Evolutionary conservation across 805 yeast genomes (phyloP).

Genomic region (Wickerhamomyces rabaulensis): DNA sequence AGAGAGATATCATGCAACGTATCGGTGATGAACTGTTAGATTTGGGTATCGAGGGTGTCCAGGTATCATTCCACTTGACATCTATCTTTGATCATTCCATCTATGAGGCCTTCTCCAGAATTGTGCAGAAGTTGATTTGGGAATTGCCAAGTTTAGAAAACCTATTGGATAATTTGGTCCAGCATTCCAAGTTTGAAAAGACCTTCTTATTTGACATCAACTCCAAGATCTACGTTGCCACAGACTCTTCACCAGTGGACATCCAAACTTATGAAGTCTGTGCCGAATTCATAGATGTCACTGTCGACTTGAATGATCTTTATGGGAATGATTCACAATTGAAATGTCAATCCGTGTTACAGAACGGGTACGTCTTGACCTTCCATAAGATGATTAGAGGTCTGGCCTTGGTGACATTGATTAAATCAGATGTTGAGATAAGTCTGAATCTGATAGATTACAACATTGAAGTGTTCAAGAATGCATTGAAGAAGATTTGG

Average conservation of each 20-base stretch:
- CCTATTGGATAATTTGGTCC: conserved; percentile 81
- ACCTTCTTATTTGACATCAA: conserved; percentile 88
- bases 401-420: conserved; percentile 81
- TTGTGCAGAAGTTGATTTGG: conserved; percentile 84
- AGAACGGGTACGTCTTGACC: conserved; percentile 79
- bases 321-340: conserved; percentile 42
- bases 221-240: conserved; percentile 91
- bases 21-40: conserved; percentile 90
- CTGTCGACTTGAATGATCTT: conserved; percentile 78
- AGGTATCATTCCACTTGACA: conserved; percentile 85
- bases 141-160: conserved; percentile 87
- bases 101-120: conserved; percentile 90
- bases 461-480: conserved; percentile 76
- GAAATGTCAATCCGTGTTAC: conserved; percentile 68
- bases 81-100: conserved; percentile 94
- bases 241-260: conserved; percentile 94
- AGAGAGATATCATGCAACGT: conserved; percentile 93
- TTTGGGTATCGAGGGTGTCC: conserved; percentile 85
- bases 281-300: conserved; percentile 93
- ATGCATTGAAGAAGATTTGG: conserved; percentile 65
- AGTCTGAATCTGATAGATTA: conserved; percentile 74
- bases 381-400: conserved; percentile 92
- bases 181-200: conserved; percentile 87
- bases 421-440: conserved; percentile 47
- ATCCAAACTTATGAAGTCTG: conserved; percentile 94